phyloP scores from a whole-genome alignment of 805 yeast genomes.

The Brettanomyces naardenensis region DNA sequence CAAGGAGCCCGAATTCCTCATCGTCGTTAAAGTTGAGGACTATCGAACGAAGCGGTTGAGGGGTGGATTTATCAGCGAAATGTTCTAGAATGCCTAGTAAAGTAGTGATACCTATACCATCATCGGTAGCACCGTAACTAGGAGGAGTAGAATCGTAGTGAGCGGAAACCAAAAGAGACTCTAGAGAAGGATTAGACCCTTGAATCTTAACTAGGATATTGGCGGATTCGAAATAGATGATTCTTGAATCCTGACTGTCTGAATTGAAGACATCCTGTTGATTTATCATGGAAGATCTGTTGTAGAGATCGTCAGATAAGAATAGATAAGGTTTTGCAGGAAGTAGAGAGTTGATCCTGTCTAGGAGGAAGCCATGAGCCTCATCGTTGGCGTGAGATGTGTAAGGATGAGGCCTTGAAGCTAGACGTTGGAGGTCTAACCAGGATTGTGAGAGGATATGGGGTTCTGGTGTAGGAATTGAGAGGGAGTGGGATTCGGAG shows the following conservation, averaged over 20 bases:
- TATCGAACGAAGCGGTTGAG: slow-evolving; percentile 62
- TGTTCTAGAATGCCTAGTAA: slow-evolving; percentile 61
- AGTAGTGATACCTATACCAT: slow-evolving; percentile 82
- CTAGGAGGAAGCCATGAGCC: slow-evolving; percentile 59
- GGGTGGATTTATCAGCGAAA: slow-evolving; percentile 24
- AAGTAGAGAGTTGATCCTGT: slow-evolving; percentile 32
- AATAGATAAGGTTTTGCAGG: slow-evolving; percentile 25
- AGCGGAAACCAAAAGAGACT: slow-evolving; percentile 71
- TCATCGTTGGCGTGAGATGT: slow-evolving; percentile 67
- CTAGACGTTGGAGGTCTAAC: slow-evolving; percentile 65
- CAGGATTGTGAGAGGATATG: slow-evolving; percentile 42
- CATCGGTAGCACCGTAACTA: slow-evolving; percentile 84
- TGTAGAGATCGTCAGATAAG: slow-evolving; percentile 32
- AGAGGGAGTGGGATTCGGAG: slow-evolving; percentile 34
- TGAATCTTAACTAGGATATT: slow-evolving; percentile 70
- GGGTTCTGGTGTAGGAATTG: slow-evolving; percentile 35
- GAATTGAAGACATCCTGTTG: slow-evolving; percentile 43
- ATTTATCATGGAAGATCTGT: slow-evolving; percentile 27
- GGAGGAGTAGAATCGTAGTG: slow-evolving; percentile 90
- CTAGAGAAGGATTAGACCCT: slow-evolving; percentile 50
- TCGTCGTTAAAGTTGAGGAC: slow-evolving; percentile 82
- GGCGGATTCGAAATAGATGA: slow-evolving; percentile 74
- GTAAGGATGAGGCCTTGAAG: slow-evolving; percentile 67
- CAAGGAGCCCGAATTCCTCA: slow-evolving; percentile 82
- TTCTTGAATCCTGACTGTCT: slow-evolving; percentile 32